Base-by-base conservation (phyloP, 495 filamentous ascomycete species). In the Xylaria sp. region DNA sequence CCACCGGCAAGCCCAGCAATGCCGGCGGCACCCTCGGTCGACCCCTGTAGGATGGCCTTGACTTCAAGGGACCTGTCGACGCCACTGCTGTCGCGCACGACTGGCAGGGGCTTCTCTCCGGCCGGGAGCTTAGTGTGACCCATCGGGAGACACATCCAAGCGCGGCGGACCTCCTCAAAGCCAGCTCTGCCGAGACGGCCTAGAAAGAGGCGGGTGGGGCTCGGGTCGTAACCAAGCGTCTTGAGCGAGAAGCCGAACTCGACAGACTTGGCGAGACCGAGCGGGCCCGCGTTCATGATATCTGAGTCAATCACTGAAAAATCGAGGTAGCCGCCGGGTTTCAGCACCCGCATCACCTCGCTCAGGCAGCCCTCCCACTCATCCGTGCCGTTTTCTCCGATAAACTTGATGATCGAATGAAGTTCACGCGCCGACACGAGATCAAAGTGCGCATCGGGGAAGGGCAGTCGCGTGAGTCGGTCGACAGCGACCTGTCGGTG, bases 261-360 rank as follows among this genome's bases (percentile, higher is more conserved):
- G 44, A 94, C 92, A 29, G 90, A 90, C 70, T 94, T 89, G n/a
- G 93, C 92, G 58, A 91, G 87, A 29, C 89, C 93, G 58, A 89
- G 83, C 0, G 92, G 88, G 0, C 94, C 95, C 1, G 93, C 91
- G 67, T 92, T 93, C 48, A 95, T 89, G 75, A 98, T 88, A 74
- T 96, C 93, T 1, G 93, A 90, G 79, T 99, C 96, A 74, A 98
- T 86, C 8, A 98, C 82, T 67, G 88, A 88, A 85, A 93, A 99
- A 76, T 99, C 95, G 71, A 99, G 84, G 79, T 93, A 93, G 17
- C 96, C 96, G 61, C 94, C 95, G 0, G 94, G 96, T 81, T 95
- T 96, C 75, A 99, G 89, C 68, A 93, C 90, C 67, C 96, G 95
- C 78, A 92, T 88, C 80, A 93, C 97, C 81, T 99, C 96, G 41